phyloP scores from a whole-genome alignment of 108 stramenopile species.

The Chaetoceros tenuissimus region DNA sequence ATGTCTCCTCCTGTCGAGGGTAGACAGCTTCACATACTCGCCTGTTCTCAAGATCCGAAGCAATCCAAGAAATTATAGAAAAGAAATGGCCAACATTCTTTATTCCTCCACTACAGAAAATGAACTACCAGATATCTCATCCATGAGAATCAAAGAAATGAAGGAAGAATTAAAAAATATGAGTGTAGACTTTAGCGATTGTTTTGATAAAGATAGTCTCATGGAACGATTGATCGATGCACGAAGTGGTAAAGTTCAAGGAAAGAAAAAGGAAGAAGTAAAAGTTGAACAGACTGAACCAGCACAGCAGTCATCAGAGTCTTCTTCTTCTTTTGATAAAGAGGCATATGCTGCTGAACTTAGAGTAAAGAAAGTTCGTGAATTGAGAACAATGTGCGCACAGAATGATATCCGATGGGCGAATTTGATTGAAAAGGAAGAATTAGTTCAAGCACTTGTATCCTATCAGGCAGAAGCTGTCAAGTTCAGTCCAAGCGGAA shows the following conservation, averaged over 20 bases:
- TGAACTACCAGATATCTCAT: background rate
- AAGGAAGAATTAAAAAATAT: constrained; percentile 36
- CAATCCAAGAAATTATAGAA: too few relatives aligned
- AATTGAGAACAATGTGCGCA: constrained; percentile 52
- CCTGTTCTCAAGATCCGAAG: too few relatives aligned
- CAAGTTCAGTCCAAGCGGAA: constrained; percentile 51
- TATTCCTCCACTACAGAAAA: too few relatives aligned
- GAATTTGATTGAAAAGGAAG: constrained; percentile 62
- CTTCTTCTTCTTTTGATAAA: constrained; percentile 20
- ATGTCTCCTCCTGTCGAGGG: too few relatives aligned
- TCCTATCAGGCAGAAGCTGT: constrained; percentile 35
- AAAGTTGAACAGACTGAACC: constrained; percentile 4
- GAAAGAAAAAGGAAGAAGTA: background rate
- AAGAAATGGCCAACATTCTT: too few relatives aligned
- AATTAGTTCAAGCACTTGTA: constrained; percentile 59
- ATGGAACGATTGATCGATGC: constrained; percentile 40
- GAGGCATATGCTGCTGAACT: constrained; percentile 35
- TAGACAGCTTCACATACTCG: too few relatives aligned
- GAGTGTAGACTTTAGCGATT: constrained; percentile 41
- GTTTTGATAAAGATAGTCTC: constrained; percentile 65
- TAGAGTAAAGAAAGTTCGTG: constrained; percentile 35
- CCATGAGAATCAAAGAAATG: constrained; percentile 35
- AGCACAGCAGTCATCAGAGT: background rate
- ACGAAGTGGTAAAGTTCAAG: constrained; percentile 10
- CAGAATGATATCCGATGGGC: constrained; percentile 57